phyloP scores from a whole-genome alignment of 176 grass and related monocot species.

The Tuctoria greenei region DNA sequence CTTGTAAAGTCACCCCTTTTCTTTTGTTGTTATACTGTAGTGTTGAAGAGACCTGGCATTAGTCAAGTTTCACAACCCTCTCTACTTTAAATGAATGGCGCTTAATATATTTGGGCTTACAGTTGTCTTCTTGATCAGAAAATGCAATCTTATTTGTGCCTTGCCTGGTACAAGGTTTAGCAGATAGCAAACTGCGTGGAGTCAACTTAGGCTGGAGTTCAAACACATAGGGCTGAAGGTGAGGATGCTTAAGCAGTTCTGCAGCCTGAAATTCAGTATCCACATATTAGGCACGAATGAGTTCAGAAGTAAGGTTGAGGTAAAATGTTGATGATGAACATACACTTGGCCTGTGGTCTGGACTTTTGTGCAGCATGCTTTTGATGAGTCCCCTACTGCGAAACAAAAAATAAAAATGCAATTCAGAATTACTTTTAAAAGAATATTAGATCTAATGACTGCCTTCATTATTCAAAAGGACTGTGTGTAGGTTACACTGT shows the following conservation, averaged over 20 bases:
- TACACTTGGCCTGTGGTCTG: slow-evolving; percentile 97
- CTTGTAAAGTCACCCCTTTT: too few relatives aligned
- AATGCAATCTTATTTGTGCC: slow-evolving; percentile 31
- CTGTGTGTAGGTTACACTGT: not conserved
- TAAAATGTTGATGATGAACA: slow-evolving; percentile 13
- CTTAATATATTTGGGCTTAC: slow-evolving; percentile 53
- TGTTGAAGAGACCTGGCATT: too few relatives aligned
- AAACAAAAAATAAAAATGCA: slow-evolving; percentile 18
- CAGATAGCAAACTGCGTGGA: slow-evolving; percentile 37
- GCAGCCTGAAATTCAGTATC: slow-evolving; percentile 57
- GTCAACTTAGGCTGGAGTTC: slow-evolving; percentile 59
- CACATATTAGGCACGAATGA: not conserved
- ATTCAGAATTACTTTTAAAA: not conserved
- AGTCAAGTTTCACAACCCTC: slow-evolving; percentile 48
- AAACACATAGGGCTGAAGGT: slow-evolving; percentile 72
- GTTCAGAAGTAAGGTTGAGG: not conserved
- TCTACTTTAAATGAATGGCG: slow-evolving; percentile 59
- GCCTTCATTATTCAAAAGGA: not conserved
- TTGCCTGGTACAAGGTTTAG: slow-evolving; percentile 30
- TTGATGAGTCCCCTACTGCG: slow-evolving; percentile 87
- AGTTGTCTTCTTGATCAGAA: slow-evolving; percentile 55
- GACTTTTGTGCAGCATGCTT: slow-evolving; percentile 87
- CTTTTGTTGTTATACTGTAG: too few relatives aligned
- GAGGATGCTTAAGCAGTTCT: slow-evolving; percentile 74
- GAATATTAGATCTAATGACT: not conserved